These are phyloP conservation scores for Colletotrichum truncatum DNA, from an alignment of 2,329 filamentous ascomycete genomes.

Conservation along the genomic window DNA sequence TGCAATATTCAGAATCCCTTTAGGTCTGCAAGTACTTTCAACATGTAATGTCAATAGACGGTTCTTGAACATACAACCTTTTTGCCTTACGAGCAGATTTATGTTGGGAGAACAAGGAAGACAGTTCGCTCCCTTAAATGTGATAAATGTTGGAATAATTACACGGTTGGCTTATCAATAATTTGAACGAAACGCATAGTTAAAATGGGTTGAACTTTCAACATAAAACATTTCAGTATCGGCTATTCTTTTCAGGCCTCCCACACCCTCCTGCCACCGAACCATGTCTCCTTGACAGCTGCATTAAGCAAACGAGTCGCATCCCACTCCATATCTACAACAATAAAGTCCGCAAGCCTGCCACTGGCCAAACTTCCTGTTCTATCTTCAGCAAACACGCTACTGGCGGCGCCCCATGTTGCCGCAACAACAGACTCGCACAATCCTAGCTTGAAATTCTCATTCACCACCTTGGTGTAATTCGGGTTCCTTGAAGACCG, in stretches of 20 bases:
- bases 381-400: constrained; percentile 64
- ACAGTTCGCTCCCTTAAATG: too few relatives aligned
- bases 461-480: constrained; percentile 55
- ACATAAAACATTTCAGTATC: too few relatives aligned
- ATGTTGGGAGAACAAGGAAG: too few relatives aligned
- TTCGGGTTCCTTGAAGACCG: constrained; percentile 60
- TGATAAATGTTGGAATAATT: too few relatives aligned
- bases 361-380: constrained; percentile 62
- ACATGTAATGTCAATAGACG: too few relatives aligned
- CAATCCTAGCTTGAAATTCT: constrained; percentile 61
- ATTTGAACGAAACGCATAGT: too few relatives aligned
- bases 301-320: constrained; percentile 55
- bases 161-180: too few relatives aligned
- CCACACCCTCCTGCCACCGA: constrained; percentile 54
- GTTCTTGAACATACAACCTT: too few relatives aligned
- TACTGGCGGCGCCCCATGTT: constrained; percentile 65
- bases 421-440: constrained; percentile 63
- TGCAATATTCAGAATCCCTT: too few relatives aligned
- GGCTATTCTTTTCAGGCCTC: not conserved
- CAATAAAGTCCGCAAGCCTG: constrained; percentile 65
- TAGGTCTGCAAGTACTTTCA: too few relatives aligned
- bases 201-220: too few relatives aligned
- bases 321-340: constrained; percentile 59
- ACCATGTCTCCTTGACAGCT: constrained; percentile 62
- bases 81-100: too few relatives aligned